phyloP scores from a whole-genome alignment of 2,329 filamentous ascomycete species.

The Thielaviopsis populi region DNA sequence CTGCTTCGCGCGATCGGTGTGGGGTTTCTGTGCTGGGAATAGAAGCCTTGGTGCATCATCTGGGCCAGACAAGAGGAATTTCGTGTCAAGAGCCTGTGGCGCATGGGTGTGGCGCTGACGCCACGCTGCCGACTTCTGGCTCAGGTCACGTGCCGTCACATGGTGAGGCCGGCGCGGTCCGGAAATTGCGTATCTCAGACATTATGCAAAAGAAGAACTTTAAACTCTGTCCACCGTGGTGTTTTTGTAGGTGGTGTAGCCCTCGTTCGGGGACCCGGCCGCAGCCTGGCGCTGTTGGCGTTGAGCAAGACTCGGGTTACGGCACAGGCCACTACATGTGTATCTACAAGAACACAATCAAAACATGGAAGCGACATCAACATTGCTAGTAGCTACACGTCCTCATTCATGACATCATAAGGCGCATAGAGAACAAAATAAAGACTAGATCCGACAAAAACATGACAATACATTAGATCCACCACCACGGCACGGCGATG shows the following conservation, averaged over 20 bases:
- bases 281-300: background rate
- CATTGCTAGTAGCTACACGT: background rate
- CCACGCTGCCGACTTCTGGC: too few species aligned
- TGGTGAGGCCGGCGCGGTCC: too few species aligned
- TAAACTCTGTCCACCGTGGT: too few species aligned
- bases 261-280: too few species aligned
- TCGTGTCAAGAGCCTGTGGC: background rate
- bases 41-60: background rate
- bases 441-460: background rate
- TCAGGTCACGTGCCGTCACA: background rate
- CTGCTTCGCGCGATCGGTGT: conserved; percentile 9
- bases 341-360: background rate
- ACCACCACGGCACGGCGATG: background rate
- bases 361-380: background rate
- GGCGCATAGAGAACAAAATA: conserved; percentile 2
- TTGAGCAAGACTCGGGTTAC: background rate
- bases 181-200: too few species aligned
- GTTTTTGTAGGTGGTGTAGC: too few species aligned
- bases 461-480: background rate
- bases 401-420: conserved; percentile 9
- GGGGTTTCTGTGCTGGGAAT: conserved; percentile 6
- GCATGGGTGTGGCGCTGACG: background rate
- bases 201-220: too few species aligned
- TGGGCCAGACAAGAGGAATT: background rate
- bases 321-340: background rate